Evolutionary conservation across 495 filamentous ascomycete genomes (phyloP), one percentile per base, ranked within the genome.

Genomic region (Penicillium verhagenii): DNA sequence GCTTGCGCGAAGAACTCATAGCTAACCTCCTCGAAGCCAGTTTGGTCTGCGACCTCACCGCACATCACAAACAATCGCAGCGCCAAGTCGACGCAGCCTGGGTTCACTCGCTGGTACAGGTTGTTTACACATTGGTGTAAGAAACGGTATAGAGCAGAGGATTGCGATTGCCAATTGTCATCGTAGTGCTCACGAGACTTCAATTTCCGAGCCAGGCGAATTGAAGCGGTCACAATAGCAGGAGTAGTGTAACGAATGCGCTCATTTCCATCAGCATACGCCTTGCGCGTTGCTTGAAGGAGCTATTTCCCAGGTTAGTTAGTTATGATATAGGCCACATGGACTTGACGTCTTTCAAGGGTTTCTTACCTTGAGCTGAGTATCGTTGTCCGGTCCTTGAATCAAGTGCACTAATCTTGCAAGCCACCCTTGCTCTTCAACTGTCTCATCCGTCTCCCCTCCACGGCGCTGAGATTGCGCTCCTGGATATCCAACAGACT

Each of bases 1-100:
- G 94, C 94, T 66, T 98, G 95, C 2, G 93, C 94, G 63, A 97
- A 98, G 78, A 95, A 97, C 70, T 98, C 94, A 70, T 98, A 98
- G 16, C 90, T 88, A 23, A 96, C 88, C 72, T 97, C 94, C 70
- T 97, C 94, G 59, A 92, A 92, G 13, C 88, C 90, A 5, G 86
- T 92, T 69, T 94, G 89, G 62, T 96, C 93, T 20, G 95, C 91
- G 25, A 93, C 86, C 71, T 97, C 92, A 14, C 94, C 94, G 64
- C 91, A 96, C 55, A 88, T 85, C 47, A 92, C 83, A 67, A 97
- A 97, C 8, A 97, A 77, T 4, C 94, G 90, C 16, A 98, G 82
- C 11, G 86, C 82, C 8, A 97, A 81, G 67, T 97, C 95, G 2
- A 93, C 90, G 26, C 84, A 85, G 31, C 88, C 89, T 10, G 86